Evolutionary conservation across 768 basidiomycete genomes (phyloP).

Genomic region (Naematelia encephala): DNA sequence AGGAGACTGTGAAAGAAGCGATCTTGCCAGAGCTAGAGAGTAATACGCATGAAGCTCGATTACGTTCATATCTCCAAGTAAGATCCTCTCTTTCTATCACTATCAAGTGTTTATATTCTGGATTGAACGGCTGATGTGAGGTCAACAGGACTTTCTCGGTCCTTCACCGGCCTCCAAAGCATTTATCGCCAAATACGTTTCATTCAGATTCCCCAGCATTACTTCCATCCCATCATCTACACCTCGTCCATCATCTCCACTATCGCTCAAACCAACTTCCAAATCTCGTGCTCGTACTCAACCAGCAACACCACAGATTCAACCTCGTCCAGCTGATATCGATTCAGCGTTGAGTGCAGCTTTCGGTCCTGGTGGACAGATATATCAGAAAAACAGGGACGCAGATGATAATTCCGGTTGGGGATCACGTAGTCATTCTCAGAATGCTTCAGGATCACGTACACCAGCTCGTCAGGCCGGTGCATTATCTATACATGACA

Average conservation of each 20-base stretch:
- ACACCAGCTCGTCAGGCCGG: constrained; percentile 10
- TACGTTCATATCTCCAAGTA: constrained; percentile 41
- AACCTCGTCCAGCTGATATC: constrained; percentile 5
- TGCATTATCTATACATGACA: neutral
- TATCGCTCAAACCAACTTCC: constrained; percentile 11
- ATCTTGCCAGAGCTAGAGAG: constrained; percentile 44
- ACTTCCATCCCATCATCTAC: constrained; percentile 5
- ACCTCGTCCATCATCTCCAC: constrained; percentile 3
- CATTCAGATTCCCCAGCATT: constrained; percentile 35
- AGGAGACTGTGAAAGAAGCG: constrained; percentile 37
- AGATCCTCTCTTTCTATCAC: constrained; percentile 4
- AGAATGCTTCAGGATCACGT: constrained; percentile 8
- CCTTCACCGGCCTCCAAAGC: constrained; percentile 29
- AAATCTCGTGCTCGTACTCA: neutral
- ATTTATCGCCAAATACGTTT: constrained; percentile 37
- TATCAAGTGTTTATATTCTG: no score
- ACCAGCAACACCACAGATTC: neutral
- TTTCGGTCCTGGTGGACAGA: constrained; percentile 38
- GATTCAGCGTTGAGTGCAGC: constrained; percentile 28
- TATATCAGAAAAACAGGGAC: constrained; percentile 44
- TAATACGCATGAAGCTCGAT: constrained; percentile 28
- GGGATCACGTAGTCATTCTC: neutral
- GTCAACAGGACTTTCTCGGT: constrained; percentile 44
- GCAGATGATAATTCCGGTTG: constrained; percentile 16
- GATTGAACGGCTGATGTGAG: no score